Evolutionary conservation across 306 rosid genomes (phyloP), one percentile per base, ranked within the genome.

Genomic region (Trifolium fragiferum): DNA sequence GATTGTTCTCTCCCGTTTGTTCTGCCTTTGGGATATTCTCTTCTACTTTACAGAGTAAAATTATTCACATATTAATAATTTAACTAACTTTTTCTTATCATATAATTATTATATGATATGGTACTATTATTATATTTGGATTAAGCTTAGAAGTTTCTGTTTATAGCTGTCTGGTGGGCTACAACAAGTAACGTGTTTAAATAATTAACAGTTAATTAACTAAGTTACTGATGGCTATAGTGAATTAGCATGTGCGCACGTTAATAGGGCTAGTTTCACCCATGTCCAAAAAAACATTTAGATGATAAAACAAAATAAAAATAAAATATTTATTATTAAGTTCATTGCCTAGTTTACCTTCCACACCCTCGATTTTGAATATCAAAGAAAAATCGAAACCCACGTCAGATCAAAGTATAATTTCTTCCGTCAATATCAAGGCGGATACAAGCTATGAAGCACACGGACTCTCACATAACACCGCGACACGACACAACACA

Each of bases 21-120:
- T 90, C 85, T 86, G 81, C 19, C 13, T 51, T 50, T 2, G 44
- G 88, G 90, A 89, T 93, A 93, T 93, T 91, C 97, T 81, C 75
- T 79, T 11, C 59, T 18, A 73, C 89, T 80, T 90, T 86, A 80
- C 89, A 84, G 82, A 73, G 32, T 73, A 21, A 75, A 69, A 63
- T 65, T 84, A 41, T 70, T 72, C 62, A 10, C 19, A 23, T 8
- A n/a, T 78, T 23, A 43, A n/a, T 41, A 43, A 18, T 58, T 49
- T 66, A 18, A 21, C 41, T 54, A 59, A 40, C 67, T 8, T 50
- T 41, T 50, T 30, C 2, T 10, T 59, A 55, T 21, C 12, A 55
- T 76, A 55, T 8, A n/a, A 16, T 50, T 50, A 50, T 16, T 54
- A 54, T 12, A 49, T 43, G 12, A 41, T 41, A 47, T 5, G 5